Base-by-base conservation (phyloP, 2,329 filamentous ascomycete genomes). In the Trematosphaeria pertusa region DNA sequence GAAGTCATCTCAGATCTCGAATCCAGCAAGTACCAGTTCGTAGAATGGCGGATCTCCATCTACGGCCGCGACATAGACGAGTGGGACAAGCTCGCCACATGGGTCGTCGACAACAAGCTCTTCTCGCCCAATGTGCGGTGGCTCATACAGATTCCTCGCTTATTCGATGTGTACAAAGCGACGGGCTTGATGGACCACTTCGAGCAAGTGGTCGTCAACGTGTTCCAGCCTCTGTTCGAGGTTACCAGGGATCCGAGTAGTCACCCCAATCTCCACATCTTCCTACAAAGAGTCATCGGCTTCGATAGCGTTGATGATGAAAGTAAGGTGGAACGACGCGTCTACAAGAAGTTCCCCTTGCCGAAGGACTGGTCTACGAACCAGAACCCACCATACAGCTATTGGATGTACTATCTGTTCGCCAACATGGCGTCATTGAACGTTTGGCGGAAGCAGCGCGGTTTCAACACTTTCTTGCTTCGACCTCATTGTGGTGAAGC, bases 11-110 rank as follows among this genome's bases (percentile, higher is more conserved):
- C 91, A 3, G 94, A 99, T 80, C 78, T 99, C 22, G 94, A 99
- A 72, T 96, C 93, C 37, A 97, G 92, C 82, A 99, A 99, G 72
- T 99, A 99, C 67, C 94, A 99, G 71, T 97, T 99, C 89, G 94
- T 94, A 1, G 94, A 99, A 75, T 99, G 95, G 92, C 91, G 94
- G 33, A 96, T 99, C 58, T 97, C 92, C 18, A 91, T 99, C 55
- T 99, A 99, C 64, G 94, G 94, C 53, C 89, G 91, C 67, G 88
- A 88, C 2, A 81, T 96, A 31, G 87, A 96, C 53, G 94, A 99
- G 72, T 99, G 94, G 94, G 93, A 97, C 67, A 99, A 96, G 68
- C 83, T 99, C 40, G 94, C 94, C 3, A 90, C 89, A 3, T 99
- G 94, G 94, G 91, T 99, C 6, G 86, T 97, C 12, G 93, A 97